Evolutionary conservation across 2,329 filamentous ascomycete species (phyloP).

Genomic region (Neurospora crassa): DNA sequence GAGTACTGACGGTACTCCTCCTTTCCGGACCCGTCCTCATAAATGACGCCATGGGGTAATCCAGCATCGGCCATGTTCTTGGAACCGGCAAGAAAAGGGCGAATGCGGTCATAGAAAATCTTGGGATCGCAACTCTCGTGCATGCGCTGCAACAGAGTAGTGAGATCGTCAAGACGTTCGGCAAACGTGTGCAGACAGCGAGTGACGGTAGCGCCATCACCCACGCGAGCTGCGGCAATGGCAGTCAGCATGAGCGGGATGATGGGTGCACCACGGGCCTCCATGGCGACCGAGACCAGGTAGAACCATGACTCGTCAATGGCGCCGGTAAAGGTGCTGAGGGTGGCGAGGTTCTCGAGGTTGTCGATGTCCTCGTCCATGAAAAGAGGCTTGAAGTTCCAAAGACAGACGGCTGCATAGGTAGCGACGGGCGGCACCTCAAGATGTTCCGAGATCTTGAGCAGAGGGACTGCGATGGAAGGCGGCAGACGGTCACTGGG

Average conservation of each 20-base stretch:
- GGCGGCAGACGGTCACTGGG: slow-evolving; percentile 73
- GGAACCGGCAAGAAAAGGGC: slow-evolving; percentile 90
- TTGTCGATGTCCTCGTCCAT: slow-evolving; percentile 70
- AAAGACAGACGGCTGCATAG: slow-evolving; percentile 83
- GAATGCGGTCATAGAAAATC: slow-evolving; percentile 90
- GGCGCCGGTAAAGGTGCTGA: slow-evolving; percentile 87
- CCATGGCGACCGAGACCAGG: slow-evolving; percentile 87
- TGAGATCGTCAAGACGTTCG: slow-evolving; percentile 79
- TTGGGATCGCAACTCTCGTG: slow-evolving; percentile 92
- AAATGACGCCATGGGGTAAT: slow-evolving; percentile 76
- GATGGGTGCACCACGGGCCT: slow-evolving; percentile 79
- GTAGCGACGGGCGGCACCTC: slow-evolving; percentile 89
- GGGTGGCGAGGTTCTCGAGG: slow-evolving; percentile 77
- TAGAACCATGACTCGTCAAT: slow-evolving; percentile 99
- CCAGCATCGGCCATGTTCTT: slow-evolving; percentile 98
- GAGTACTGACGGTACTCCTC: slow-evolving; percentile 73
- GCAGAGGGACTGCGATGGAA: slow-evolving; percentile 72
- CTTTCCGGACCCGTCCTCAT: slow-evolving; percentile 66
- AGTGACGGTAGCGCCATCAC: slow-evolving; percentile 63
- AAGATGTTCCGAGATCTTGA: slow-evolving; percentile 65
- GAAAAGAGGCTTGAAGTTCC: slow-evolving; percentile 96
- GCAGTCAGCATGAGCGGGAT: slow-evolving; percentile 84
- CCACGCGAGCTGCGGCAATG: slow-evolving; percentile 65
- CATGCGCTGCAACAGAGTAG: slow-evolving; percentile 71
- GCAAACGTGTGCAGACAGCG: slow-evolving; percentile 73